Evolutionary conservation across 345 rosid species (phyloP).

Genomic region (Raphanus sativus): DNA sequence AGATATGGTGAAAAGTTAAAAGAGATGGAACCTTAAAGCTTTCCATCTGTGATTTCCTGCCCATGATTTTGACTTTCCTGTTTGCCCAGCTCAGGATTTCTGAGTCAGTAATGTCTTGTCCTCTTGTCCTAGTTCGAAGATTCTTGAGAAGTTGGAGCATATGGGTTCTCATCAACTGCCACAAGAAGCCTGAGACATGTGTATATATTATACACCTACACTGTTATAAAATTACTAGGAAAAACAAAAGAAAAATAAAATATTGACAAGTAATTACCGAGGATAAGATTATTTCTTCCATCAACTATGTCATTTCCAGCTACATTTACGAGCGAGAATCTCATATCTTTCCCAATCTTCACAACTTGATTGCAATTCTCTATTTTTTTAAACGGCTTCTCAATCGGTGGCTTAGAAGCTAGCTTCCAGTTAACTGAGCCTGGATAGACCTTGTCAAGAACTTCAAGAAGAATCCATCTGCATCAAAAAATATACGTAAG

Average conservation of each 20-base stretch:
- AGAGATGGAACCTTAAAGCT: conserved; percentile 70
- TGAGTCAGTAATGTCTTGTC: conserved; percentile 75
- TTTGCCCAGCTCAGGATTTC: conserved; percentile 87
- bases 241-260: not conserved
- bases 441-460: conserved; percentile 80
- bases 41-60: conserved; percentile 65
- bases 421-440: conserved; percentile 96
- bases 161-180: conserved; percentile 94
- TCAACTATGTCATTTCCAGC: conserved; percentile 91
- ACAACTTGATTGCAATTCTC: conserved; percentile 97
- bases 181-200: conserved; percentile 71
- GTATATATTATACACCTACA: not conserved
- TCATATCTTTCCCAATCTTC: conserved; percentile 76
- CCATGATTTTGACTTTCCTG: conserved; percentile 61
- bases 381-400: conserved; percentile 93
- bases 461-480: conserved; percentile 92
- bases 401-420: conserved; percentile 90
- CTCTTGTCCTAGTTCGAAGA: conserved; percentile 71
- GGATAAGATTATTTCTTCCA: conserved; percentile 96
- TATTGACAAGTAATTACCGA: conserved; percentile 48
- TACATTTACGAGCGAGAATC: conserved; percentile 83
- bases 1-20: conserved; percentile 1
- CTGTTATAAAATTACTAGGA: not conserved
- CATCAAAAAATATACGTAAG: conserved; percentile 26
- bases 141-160: conserved; percentile 92